Base-by-base conservation (phyloP, 306 rosid genomes). In the Luffa acutangula region DNA sequence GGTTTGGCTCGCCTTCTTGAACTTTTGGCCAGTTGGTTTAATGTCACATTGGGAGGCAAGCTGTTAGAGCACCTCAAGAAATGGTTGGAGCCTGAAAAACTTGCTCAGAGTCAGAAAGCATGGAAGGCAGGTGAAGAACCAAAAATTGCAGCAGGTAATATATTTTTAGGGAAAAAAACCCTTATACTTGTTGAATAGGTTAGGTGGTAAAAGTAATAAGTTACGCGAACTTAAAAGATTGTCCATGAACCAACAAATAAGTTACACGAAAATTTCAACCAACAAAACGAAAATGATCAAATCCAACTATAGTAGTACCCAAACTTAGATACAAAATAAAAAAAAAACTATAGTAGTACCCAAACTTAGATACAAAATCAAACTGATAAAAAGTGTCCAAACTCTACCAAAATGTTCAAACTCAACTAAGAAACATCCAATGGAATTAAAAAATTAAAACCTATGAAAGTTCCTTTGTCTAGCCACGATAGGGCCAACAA, bases 41-140 rank as follows among this genome's bases (percentile, higher is more conserved):
- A 96, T 83, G 99, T 96, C 62, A 93, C 99, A 70, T 80, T 96
- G 87, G 99, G 99, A 65, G 93, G 91, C 64, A 93, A 96, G 85
- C 88, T 96, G 79, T 79, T 96, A 82, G 98, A 96, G 80, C 99
- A 96, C 88, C 91, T 96, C 39, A 96, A 88, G 88, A 96, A 93
- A 92, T 96, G 99, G 99, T 85, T 93, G 83, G 99, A 96, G 85
- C 99, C 99, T 67, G 99, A 96, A 86, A 96, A 96, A 80, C 96
- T 96, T 82, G 98, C 98, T 52, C 96, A 93, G 63, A 87, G 94
- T 86, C 99, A 96, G 85, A 93, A 93, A 82, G 72, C 91, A 84
- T 96, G 99, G 99, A 96, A 96, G 89, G 93, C 99, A 77, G 99
- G 99, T 71, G 99, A 96, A 88, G 99, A 96, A 84, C 99, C 99